Conservation (phyloP, 805 yeast genomes). For the Metschnikowia sp. region DNA sequence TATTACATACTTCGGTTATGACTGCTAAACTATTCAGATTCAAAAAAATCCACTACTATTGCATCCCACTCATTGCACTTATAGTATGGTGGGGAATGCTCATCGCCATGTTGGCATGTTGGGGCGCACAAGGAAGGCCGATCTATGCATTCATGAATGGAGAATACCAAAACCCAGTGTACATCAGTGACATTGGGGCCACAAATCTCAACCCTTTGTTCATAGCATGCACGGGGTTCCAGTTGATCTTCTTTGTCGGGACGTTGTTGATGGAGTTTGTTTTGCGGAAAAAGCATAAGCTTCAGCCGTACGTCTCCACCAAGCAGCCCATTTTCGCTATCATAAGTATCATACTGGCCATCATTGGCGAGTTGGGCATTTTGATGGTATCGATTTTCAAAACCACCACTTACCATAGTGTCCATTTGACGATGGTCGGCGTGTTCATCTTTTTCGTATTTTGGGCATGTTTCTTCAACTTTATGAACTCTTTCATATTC, state of each 20-base stretch:
- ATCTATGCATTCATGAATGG: constrained; percentile 52
- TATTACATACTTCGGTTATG: constrained; percentile 2
- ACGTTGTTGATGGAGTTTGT: constrained; percentile 60
- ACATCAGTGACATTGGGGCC: constrained; percentile 85
- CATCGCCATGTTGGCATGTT: constrained; percentile 67
- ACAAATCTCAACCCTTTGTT: constrained; percentile 82
- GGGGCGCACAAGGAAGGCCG: constrained; percentile 83
- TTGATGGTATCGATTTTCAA: constrained; percentile 72
- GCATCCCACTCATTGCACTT: constrained; percentile 64
- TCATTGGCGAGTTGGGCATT: constrained; percentile 68
- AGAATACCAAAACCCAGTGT: constrained; percentile 50
- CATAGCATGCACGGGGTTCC: constrained; percentile 72
- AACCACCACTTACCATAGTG: constrained; percentile 52
- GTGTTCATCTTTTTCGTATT: constrained; percentile 70
- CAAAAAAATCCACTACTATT: constrained; percentile 47
- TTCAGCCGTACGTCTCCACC: constrained; percentile 48
- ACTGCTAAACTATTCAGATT: constrained; percentile 20
- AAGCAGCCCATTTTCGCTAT: constrained; percentile 45
- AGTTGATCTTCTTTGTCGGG: constrained; percentile 69
- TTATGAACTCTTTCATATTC: constrained; percentile 35
- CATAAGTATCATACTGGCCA: constrained; percentile 41
- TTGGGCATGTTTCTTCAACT: constrained; percentile 40
- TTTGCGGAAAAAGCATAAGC: constrained; percentile 55
- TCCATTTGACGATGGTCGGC: constrained; percentile 67
- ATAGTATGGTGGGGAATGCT: constrained; percentile 91